Conservation (phyloP, 2,329 filamentous ascomycete species). For the Botrytis pseudocinerea region DNA sequence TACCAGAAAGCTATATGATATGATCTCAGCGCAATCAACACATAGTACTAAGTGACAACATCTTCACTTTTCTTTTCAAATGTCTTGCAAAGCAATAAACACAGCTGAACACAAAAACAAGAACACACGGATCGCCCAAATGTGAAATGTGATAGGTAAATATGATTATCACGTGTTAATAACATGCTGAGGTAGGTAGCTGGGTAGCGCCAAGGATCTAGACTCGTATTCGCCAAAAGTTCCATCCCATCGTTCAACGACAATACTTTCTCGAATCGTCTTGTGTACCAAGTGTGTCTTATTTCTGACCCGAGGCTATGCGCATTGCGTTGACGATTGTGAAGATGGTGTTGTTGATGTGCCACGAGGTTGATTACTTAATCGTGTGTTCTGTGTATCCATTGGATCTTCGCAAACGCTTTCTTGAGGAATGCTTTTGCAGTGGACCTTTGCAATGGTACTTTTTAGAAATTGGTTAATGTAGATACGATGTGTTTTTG, state of each 20-base stretch:
- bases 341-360: not conserved
- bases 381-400: not conserved
- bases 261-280: not conserved
- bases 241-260: not conserved
- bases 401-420: not conserved
- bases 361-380: not conserved
- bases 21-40: not conserved
- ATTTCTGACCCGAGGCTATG: too few relatives aligned
- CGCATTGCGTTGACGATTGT: too few relatives aligned
- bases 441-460: accelerated
- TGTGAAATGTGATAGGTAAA: not conserved
- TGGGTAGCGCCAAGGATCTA: not conserved
- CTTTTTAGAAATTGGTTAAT: not conserved
- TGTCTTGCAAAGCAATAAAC: not conserved
- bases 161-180: not conserved
- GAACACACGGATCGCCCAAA: not conserved
- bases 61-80: not conserved
- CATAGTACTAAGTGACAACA: too few relatives aligned
- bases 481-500: not conserved
- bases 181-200: not conserved
- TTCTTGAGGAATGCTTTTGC: not conserved
- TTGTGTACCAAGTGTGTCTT: too few relatives aligned
- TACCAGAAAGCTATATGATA: not conserved
- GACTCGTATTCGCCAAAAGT: not conserved
- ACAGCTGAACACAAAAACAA: not conserved